Conservation (phyloP, 257 asterid species). For the Phtheirospermum japonicum region DNA sequence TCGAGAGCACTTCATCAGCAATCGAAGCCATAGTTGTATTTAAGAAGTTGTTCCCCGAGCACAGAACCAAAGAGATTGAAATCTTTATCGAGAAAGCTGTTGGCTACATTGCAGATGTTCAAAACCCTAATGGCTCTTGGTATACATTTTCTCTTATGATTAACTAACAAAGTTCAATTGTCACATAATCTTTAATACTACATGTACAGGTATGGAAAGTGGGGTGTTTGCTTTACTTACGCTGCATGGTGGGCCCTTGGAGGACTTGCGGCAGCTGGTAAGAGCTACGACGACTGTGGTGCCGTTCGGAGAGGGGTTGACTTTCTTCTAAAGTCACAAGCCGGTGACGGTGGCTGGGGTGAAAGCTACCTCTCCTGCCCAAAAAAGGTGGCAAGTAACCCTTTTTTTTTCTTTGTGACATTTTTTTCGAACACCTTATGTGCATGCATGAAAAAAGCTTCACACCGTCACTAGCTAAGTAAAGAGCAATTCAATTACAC, state of each 20-base stretch:
- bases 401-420: slow-evolving; percentile 20
- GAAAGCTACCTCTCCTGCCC: slow-evolving; percentile 75
- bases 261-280: slow-evolving; percentile 71
- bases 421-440: not conserved
- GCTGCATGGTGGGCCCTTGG: slow-evolving; percentile 76
- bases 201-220: no score
- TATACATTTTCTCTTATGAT: no score
- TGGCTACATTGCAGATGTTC: slow-evolving; percentile 49
- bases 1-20: slow-evolving; percentile 72
- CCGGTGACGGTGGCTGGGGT: slow-evolving; percentile 73
- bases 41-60: slow-evolving; percentile 50
- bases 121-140: slow-evolving; percentile 61
- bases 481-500: not conserved
- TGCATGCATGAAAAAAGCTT: no score
- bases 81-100: slow-evolving; percentile 41
- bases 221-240: no score
- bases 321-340: slow-evolving; percentile 59
- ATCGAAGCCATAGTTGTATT: slow-evolving; percentile 64
- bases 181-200: no score
- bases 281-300: slow-evolving; percentile 41
- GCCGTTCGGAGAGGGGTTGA: slow-evolving; percentile 53
- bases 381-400: slow-evolving; percentile 62
- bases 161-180: no score
- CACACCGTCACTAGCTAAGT: no score
- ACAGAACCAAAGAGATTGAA: slow-evolving; percentile 55